Evolutionary conservation across 192 early-diverging fungal genomes (phyloP).

Genomic region (Lobosporangium transversale): DNA sequence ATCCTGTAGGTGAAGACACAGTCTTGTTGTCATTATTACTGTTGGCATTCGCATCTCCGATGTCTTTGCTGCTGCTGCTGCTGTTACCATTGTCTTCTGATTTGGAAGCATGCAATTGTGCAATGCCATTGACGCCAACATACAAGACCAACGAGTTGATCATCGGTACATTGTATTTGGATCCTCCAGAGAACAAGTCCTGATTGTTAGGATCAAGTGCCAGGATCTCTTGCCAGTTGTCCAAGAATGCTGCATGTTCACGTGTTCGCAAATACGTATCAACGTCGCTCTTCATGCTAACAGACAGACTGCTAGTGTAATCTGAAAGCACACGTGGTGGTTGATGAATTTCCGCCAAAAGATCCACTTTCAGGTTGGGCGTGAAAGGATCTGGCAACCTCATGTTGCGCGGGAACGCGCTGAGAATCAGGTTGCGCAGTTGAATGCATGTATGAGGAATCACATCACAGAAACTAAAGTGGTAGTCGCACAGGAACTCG

Average conservation of each 20-base stretch:
- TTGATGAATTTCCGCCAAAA: conserved; percentile 89
- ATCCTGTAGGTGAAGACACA: conserved; percentile 26
- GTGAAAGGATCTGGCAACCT: conserved; percentile 96
- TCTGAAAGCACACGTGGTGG: conserved; percentile 90
- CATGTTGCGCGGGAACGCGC: conserved; percentile 95
- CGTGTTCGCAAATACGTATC: conserved; percentile 76
- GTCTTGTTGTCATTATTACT: conserved; percentile 14
- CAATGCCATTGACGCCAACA: conserved; percentile 83
- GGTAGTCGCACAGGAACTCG: conserved; percentile 94
- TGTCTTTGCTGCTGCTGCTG: conserved; percentile 28
- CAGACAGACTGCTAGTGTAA: conserved; percentile 70
- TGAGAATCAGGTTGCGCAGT: conserved; percentile 95
- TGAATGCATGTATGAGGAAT: conserved; percentile 94
- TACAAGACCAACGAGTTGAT: conserved; percentile 93
- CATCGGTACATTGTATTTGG: conserved; percentile 79
- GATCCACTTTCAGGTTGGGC: conserved; percentile 92
- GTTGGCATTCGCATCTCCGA: conserved; percentile 19
- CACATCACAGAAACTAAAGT: conserved; percentile 90
- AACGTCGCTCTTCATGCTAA: conserved; percentile 76
- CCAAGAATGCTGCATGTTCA: conserved; percentile 66
- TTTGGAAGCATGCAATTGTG: conserved; percentile 48
- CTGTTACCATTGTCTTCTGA: too few species aligned
- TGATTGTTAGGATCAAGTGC: conserved; percentile 51
- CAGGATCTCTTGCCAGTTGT: conserved; percentile 63
- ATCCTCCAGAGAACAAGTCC: conserved; percentile 48